Evolutionary conservation across 345 rosid genomes (phyloP), one percentile per base, ranked within the genome.

Genomic region (Cardamine chenopodiifolia): DNA sequence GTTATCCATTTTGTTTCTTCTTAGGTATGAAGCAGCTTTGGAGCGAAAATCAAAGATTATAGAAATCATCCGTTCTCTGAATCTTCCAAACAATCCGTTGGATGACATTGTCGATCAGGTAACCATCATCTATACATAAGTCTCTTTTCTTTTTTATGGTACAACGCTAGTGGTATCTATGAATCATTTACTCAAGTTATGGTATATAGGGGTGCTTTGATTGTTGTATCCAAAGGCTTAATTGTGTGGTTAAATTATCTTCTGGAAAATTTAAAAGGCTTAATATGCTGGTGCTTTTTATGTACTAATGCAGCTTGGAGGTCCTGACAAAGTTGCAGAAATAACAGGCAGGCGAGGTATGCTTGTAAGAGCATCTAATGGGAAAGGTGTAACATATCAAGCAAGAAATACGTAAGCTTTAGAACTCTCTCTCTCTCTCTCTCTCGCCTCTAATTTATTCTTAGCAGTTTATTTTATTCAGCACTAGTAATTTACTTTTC

Each of bases 21-120:
- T 28, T 66, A 94, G 98, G 88, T 95, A 90, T 83, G 97, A 89
- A 81, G 89, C 84, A 69, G 96, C 97, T 50, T 62, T 84, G 83
- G 90, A 85, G 79, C 90, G 99, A 34, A 95, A 92, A 82, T 79
- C 83, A 44, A 90, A 91, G 80, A 90, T 95, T 76, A 71, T 92
- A 84, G 99, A 95, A 68, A 89, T 90, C 54, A 84, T 95, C 73
- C 97, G 96, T 47, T 82, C 90, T 7, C 79, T 95, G 77, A 85
- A 92, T 88, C 97, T 95, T 77, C 99, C 99, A 31, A 91, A 91
- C 81, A 95, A 95, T 83, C 99, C 99, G 26, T 81, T 95, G 85
- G 99, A 95, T 84, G 97, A 95, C 81, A 86, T 95, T 69, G 89
- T 87, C 63, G 99, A 95, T 76, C 97, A 94, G 97, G 99, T 94